A percentile compares a stretch with the other conserved stretches of the same genome.
phyloP scores from a whole-genome alignment of 352 stramenopile species.

The Aphanomyces stellatus region DNA sequence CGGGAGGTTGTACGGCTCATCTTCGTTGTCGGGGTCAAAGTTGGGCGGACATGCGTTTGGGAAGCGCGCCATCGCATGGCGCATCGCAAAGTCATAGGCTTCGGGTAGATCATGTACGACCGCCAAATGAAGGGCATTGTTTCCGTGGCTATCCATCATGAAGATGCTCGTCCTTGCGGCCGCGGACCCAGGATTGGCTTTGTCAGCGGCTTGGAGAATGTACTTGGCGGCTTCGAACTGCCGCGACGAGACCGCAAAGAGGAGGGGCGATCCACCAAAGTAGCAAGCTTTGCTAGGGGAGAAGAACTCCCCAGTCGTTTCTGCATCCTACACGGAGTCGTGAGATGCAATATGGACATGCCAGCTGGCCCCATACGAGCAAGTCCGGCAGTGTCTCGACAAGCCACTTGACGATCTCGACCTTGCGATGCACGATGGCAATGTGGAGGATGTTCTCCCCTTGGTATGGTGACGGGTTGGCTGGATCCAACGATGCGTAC shows the following conservation, averaged over 20 bases:
- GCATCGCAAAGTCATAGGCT: constrained; percentile 49
- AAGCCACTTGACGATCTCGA: constrained; percentile 33
- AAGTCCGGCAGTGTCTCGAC: constrained; percentile 31
- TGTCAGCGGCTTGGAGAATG: constrained; percentile 29
- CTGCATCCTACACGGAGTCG: constrained; percentile 19
- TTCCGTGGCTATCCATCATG: constrained; percentile 43
- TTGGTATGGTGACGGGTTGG: constrained; percentile 39
- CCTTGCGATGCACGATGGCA: constrained; percentile 44
- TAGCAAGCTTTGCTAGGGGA: constrained; percentile 41
- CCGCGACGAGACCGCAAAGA: constrained; percentile 50
- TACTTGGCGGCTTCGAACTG: constrained; percentile 36
- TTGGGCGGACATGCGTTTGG: not conserved
- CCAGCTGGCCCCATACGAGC: constrained; percentile 6
- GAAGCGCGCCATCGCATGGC: constrained; percentile 32
- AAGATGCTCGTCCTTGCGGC: constrained; percentile 33
- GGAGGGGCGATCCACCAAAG: constrained; percentile 45
- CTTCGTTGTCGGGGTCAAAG: not conserved
- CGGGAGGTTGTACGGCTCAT: constrained; percentile 1
- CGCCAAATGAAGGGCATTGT: constrained; percentile 51
- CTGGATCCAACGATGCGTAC: constrained; percentile 29
- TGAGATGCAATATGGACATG: not conserved
- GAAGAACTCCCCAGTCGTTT: constrained; percentile 48
- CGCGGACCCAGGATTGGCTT: not conserved
- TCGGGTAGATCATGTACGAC: constrained; percentile 46
- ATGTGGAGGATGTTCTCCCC: constrained; percentile 62